phyloP scores from a whole-genome alignment of 495 filamentous ascomycete genomes.

The Xylaria intraflava region DNA sequence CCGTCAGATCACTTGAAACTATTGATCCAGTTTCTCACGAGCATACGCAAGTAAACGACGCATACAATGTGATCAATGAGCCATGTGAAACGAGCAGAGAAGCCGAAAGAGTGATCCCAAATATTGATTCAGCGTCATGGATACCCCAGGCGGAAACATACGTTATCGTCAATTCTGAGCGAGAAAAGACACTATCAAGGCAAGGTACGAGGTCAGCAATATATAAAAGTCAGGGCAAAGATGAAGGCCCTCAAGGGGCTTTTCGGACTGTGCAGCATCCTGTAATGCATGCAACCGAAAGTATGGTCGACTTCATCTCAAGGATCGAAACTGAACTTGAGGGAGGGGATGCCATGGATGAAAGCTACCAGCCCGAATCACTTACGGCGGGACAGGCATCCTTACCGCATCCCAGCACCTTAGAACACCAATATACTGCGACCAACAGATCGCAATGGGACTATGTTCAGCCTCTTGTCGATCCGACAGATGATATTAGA shows the following conservation, averaged over 20 bases:
- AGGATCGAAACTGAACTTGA: slow-evolving; percentile 32
- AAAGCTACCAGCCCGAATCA: not conserved
- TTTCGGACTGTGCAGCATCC: not conserved
- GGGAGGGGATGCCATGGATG: not conserved
- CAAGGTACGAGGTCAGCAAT: slow-evolving; percentile 16
- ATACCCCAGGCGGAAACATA: slow-evolving; percentile 16
- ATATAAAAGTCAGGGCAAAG: slow-evolving; percentile 12
- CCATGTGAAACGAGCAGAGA: not conserved
- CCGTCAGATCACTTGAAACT: not conserved
- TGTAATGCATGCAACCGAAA: slow-evolving; percentile 15
- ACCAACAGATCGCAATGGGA: not conserved
- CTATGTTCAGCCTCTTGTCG: not conserved
- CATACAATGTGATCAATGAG: not conserved
- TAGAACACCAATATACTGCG: not conserved
- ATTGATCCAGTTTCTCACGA: not conserved
- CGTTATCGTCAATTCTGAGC: not conserved
- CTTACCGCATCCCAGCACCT: not conserved
- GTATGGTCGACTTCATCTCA: slow-evolving; percentile 32
- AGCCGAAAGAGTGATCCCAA: slow-evolving; percentile 2
- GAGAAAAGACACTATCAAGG: slow-evolving; percentile 6
- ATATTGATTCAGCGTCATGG: slow-evolving; percentile 14
- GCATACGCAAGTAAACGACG: not conserved
- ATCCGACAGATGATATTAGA: not conserved
- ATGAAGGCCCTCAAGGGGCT: not conserved
- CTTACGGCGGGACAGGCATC: not conserved